phyloP scores from a whole-genome alignment of 176 grass and related monocot species.

The Dendrocalamus sinicus region DNA sequence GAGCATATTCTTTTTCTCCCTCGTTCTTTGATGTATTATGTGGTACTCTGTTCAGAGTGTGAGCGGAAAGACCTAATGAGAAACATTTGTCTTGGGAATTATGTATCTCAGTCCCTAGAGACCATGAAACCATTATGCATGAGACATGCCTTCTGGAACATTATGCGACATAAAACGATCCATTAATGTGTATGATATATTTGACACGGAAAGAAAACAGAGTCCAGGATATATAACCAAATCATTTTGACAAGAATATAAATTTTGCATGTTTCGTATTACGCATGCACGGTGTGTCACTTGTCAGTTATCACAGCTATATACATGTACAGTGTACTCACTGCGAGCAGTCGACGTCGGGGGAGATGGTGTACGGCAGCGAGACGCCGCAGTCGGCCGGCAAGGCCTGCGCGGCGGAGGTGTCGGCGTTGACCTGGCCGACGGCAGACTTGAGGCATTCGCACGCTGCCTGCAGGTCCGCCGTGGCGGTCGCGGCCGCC shows the following conservation, averaged over 20 bases:
- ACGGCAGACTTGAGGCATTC: slow-evolving; percentile 53
- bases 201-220: no score
- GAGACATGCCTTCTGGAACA: no score
- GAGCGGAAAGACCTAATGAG: no score
- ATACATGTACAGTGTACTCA: neutral
- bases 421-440: neutral
- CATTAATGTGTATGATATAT: no score
- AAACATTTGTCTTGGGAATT: no score
- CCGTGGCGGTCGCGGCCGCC: slow-evolving; percentile 16
- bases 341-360: slow-evolving; percentile 52
- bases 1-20: no score
- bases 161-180: no score
- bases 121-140: no score
- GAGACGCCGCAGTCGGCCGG: slow-evolving; percentile 46
- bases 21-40: no score
- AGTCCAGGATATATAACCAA: no score
- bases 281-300: neutral
- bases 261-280: neutral
- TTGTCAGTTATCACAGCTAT: neutral
- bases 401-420: slow-evolving; percentile 40
- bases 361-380: slow-evolving; percentile 39
- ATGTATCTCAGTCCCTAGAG: no score
- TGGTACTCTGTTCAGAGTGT: no score
- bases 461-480: slow-evolving; percentile 47
- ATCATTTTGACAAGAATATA: neutral